A percentile compares a stretch with the other conserved stretches of the same genome.
phyloP scores from a whole-genome alignment of 2,329 filamentous ascomycete species.

The Verticillium dahliae region DNA sequence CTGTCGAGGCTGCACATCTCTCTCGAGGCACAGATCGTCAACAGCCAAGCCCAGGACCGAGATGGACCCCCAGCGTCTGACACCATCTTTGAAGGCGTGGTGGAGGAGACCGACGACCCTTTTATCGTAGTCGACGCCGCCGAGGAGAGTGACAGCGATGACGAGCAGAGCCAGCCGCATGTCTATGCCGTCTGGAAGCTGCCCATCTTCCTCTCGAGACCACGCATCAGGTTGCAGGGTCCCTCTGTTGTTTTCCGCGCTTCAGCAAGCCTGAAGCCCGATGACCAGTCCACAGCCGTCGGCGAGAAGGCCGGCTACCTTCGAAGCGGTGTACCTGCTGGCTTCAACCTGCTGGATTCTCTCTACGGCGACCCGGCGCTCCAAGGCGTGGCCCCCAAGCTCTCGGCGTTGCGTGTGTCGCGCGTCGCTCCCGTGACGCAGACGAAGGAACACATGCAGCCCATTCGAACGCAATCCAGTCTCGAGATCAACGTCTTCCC shows the following conservation, averaged over 20 bases:
- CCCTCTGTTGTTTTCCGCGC: conserved; percentile 62
- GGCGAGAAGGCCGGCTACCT: conserved; percentile 55
- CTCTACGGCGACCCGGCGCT: conserved; percentile 62
- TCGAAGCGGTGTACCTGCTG: conserved; percentile 59
- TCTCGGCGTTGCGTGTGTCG: conserved; percentile 70
- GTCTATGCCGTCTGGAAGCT: conserved; percentile 56
- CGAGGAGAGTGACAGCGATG: conserved; percentile 18
- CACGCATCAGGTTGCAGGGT: conserved; percentile 58
- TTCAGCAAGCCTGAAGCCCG: conserved; percentile 52
- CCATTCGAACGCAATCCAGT: conserved; percentile 57
- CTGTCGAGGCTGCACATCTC: conserved; percentile 58
- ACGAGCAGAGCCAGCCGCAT: conserved; percentile 24
- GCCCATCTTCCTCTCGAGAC: conserved; percentile 49
- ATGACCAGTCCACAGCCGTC: conserved; percentile 29
- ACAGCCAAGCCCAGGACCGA: conserved; percentile 43
- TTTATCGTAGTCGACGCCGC: conserved; percentile 41
- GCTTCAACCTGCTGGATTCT: conserved; percentile 71
- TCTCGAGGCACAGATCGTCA: conserved; percentile 60
- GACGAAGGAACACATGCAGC: conserved; percentile 52
- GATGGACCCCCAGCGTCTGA: conserved; percentile 46
- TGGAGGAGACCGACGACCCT: conserved; percentile 43
- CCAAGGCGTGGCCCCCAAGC: conserved; percentile 52
- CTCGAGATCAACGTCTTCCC: conserved; percentile 60
- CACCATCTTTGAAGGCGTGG: conserved; percentile 49
- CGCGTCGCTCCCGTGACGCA: conserved; percentile 64